Conservation (phyloP, 169 alveolate genomes). For the Plasmodium inui region DNA sequence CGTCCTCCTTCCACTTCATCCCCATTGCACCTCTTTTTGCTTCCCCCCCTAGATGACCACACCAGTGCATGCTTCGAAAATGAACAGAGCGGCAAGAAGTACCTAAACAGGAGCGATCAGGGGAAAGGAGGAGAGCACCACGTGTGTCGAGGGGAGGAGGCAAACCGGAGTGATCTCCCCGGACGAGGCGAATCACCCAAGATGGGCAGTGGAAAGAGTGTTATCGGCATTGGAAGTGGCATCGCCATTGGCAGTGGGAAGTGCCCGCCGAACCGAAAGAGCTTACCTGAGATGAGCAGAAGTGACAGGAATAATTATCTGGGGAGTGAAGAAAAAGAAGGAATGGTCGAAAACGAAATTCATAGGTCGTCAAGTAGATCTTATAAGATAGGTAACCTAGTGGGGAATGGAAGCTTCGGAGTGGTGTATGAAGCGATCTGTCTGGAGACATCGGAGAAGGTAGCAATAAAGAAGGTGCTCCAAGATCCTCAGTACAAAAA, state of each 20-base stretch:
- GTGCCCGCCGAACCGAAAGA: background rate
- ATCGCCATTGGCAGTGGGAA: background rate
- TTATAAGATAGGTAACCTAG: constrained; percentile 89
- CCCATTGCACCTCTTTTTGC: background rate
- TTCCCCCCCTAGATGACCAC: constrained; percentile 11
- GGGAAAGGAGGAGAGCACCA: background rate
- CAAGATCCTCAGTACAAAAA: constrained; percentile 97
- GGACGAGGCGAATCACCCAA: background rate
- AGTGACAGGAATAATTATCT: background rate
- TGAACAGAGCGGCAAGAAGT: constrained; percentile 2
- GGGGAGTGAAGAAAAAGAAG: background rate
- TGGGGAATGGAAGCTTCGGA: constrained; percentile 99
- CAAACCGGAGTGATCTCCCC: background rate
- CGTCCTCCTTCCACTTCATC: background rate
- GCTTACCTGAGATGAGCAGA: background rate
- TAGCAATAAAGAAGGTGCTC: constrained; percentile 97
- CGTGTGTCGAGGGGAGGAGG: background rate
- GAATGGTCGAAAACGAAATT: constrained; percentile 22
- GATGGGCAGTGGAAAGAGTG: background rate
- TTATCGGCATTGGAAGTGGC: too few relatives aligned
- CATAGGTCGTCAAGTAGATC: constrained; percentile 40
- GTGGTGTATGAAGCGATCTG: constrained; percentile 96
- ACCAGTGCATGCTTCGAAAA: background rate
- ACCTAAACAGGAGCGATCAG: background rate
- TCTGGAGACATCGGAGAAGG: constrained; percentile 95